Base-by-base conservation (phyloP, 2,329 filamentous ascomycete species). In the Penicillium sp. region DNA sequence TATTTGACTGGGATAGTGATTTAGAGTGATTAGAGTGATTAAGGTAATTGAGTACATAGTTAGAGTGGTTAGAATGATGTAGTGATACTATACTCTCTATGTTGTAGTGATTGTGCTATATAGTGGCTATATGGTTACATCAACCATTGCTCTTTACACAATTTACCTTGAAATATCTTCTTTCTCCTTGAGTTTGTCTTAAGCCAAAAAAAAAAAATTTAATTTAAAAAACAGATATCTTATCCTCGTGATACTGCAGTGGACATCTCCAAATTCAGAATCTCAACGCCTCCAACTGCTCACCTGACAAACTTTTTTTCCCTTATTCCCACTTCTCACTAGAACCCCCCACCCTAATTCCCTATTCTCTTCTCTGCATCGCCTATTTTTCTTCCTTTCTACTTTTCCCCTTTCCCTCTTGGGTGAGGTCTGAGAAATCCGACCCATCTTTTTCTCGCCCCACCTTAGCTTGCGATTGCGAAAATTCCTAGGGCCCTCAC, bases 401-500 rank as follows among this genome's bases (percentile, higher is more conserved):
- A 27, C 36, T 59, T 9, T 57, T 43, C 53, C 45, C 45, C 45
- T 56, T 57, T 61, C 47, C 51, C 61, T 57, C 58, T 61, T 58
- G 55, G 53, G 55, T 53, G 39, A 53, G 56, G 60, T 54, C 61
- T 57, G 62, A 55, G 55, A 58, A 60, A 60, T 54, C 58, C 62
- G 60, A 59, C 65, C 63, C 56, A 62, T 64, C 60, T 60, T 65
- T 73, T 71, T 66, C 58, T 61, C 68, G 73, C 73, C 73, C 73
- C 73, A 74, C 73, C 66, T 71, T 68, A 74, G 71, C 71, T 74
- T 66, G 61, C 66, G 64, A 66, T 68, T 67, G 59, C 65, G 64
- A 70, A 72, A 71, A 68, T 68, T 66, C 61, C 58, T 52, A 44
- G 35, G 48, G 33, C 19, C 19, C 36, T 49, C 49, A 23, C 44